A percentile compares a stretch with the other conserved stretches of the same genome.
Conservation (phyloP, 1,284 basidiomycete genomes). For the Malassezia japonica region DNA sequence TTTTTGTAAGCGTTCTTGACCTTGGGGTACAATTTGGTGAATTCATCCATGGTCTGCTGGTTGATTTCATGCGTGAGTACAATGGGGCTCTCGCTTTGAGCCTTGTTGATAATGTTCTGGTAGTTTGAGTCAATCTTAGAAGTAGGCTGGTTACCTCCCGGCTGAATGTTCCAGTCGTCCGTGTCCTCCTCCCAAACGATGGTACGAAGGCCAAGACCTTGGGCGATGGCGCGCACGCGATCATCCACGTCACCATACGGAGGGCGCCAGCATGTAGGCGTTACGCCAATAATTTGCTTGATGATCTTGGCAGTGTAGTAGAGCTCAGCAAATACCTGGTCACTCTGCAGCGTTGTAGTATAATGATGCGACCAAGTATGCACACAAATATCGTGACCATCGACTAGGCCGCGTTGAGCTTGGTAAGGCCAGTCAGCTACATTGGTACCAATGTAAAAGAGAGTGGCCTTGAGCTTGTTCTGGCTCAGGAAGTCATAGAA, state of each 20-base stretch:
- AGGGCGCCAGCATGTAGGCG: constrained; percentile 51
- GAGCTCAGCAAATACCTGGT: constrained; percentile 54
- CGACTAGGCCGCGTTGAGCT: constrained; percentile 51
- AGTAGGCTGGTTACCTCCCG: constrained; percentile 44
- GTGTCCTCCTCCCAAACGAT: constrained; percentile 53
- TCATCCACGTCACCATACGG: constrained; percentile 55
- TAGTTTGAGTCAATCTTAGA: constrained; percentile 51
- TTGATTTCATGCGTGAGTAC: constrained; percentile 47
- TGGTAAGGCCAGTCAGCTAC: constrained; percentile 54
- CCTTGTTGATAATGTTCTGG: constrained; percentile 49
- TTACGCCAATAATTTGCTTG: constrained; percentile 53
- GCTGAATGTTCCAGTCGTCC: constrained; percentile 50
- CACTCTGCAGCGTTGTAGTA: constrained; percentile 52
- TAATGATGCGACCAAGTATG: constrained; percentile 51
- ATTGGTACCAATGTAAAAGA: constrained; percentile 29
- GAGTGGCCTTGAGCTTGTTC: constrained; percentile 21
- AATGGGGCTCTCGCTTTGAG: constrained; percentile 27
- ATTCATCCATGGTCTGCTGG: constrained; percentile 35
- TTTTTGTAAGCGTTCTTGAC: constrained; percentile 38
- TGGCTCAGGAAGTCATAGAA: constrained; percentile 21
- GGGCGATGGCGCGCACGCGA: constrained; percentile 53
- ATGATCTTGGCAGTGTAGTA: constrained; percentile 54
- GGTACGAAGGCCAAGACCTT: constrained; percentile 52
- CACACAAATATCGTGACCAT: constrained; percentile 41
- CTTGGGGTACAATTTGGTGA: constrained; percentile 30